These are phyloP conservation scores for Colletotrichum graminicola DNA, from an alignment of 2,329 filamentous ascomycete species.

Conservation along the genomic window DNA sequence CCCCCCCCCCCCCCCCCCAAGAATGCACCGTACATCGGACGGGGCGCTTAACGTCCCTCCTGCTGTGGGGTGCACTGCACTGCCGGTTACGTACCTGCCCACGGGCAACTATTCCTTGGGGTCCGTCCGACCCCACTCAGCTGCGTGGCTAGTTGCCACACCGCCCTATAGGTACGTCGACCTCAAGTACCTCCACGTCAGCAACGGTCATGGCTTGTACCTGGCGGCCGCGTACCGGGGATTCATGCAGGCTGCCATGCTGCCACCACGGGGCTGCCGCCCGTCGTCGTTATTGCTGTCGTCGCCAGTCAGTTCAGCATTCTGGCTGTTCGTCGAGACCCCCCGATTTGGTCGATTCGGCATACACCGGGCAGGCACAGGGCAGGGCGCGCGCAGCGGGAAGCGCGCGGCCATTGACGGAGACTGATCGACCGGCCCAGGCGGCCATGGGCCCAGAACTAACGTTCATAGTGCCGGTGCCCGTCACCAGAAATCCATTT, in stretches of 20 bases:
- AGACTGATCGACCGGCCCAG: conserved; percentile 27
- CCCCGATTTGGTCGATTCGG: neutral
- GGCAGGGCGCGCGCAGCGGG: conserved; percentile 19
- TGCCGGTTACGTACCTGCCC: conserved; percentile 21
- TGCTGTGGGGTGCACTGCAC: neutral
- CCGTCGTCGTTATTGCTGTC: neutral
- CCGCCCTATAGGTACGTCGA: conserved; percentile 16
- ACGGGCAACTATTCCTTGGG: neutral
- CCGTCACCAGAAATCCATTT: neutral
- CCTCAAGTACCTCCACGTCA: conserved; percentile 9
- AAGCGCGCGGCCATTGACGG: conserved; percentile 29
- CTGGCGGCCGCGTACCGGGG: conserved; percentile 17
- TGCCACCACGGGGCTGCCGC: conserved; percentile 12
- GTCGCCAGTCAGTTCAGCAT: conserved; percentile 5
- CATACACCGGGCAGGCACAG: conserved; percentile 5
- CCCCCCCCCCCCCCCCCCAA: no score
- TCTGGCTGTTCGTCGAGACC: neutral
- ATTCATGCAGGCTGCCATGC: conserved; percentile 19
- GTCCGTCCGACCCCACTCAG: neutral
- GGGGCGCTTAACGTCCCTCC: neutral
- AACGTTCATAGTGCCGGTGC: conserved; percentile 8
- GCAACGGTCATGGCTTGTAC: neutral
- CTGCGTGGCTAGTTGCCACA: conserved; percentile 24
- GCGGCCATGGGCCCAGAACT: conserved; percentile 10
- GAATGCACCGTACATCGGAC: neutral